Evolutionary conservation across 345 rosid species (phyloP), one percentile per base, ranked within the genome.

Genomic region (Heritiera littoralis): DNA sequence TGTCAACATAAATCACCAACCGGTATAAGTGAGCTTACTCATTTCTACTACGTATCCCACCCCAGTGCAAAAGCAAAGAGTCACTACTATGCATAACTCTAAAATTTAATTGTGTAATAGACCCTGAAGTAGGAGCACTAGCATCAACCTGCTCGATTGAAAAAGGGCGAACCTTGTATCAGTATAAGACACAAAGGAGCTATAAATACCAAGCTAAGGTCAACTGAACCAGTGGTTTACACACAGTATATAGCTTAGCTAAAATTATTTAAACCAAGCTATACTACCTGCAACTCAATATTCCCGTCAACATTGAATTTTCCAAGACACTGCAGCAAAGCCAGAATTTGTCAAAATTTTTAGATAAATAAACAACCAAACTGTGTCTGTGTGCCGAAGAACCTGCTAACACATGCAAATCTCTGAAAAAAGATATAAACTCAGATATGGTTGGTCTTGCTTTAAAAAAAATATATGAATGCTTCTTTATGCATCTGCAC

Each of bases 31-130:
- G 66, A 74, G 80, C 94, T 85, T 87, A 96, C 99, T 86, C 93
- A 48, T 85, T 88, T 79, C 81, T 86, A 85, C 89, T 93, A 38
- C 79, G 84, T 79, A 94, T 83, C 20, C 79, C 97, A 72, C 98
- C 99, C 98, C 99, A 96, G 82, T 96, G 99, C 45, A 96, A 90
- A 67, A 92, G 78, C 87, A 96, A 86, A 41, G 98, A 87, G 75
- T 90, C 91, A 72, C 91, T 89, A 70, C 79, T 77, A 79, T 88
- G 80, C 18, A 84, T 82, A 23, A 92, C 87, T 81, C 89, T 89
- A 85, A 96, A 79, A 85, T 87, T 85, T 32, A 92, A 86, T 82
- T 80, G 84, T 46, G 81, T 89, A 43, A 78, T 59, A 77, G 83
- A 83, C 43, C 84, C 90, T 9, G 87, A 35, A 74, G 70, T 63